Evolutionary conservation across 305 asterid genomes (phyloP).

Genomic region (Solanum chacoense): DNA sequence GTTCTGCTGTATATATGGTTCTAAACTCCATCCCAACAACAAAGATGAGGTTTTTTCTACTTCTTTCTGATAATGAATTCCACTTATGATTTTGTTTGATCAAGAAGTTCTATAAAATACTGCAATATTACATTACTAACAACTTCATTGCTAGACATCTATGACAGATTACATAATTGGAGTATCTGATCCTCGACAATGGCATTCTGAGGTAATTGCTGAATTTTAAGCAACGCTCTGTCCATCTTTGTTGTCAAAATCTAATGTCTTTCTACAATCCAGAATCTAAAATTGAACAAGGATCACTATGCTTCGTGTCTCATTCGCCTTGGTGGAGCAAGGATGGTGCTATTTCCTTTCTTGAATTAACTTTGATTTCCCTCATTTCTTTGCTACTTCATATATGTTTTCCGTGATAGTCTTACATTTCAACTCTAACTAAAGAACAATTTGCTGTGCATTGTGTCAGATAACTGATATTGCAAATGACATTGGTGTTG

Average conservation of each 20-base stretch:
- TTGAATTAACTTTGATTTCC: not conserved
- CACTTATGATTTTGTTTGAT: not conserved
- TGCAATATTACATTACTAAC: not conserved
- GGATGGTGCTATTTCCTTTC: slow-evolving; percentile 38
- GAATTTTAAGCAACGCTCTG: not conserved
- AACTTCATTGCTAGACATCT: slow-evolving; percentile 29
- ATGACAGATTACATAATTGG: slow-evolving; percentile 86
- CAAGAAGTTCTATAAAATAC: not conserved
- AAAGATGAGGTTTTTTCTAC: slow-evolving; percentile 34
- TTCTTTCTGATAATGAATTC: not conserved
- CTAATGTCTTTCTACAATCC: slow-evolving; percentile 17
- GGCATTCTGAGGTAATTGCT: slow-evolving; percentile 67
- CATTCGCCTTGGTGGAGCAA: slow-evolving; percentile 64
- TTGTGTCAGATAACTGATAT: slow-evolving; percentile 41
- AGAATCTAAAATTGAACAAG: slow-evolving; percentile 62
- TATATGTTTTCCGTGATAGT: not conserved
- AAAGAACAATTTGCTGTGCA: not conserved
- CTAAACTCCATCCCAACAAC: slow-evolving; percentile 78
- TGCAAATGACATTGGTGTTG: slow-evolving; percentile 70
- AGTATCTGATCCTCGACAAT: slow-evolving; percentile 65
- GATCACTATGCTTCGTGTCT: slow-evolving; percentile 82
- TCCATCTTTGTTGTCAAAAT: slow-evolving; percentile 2
- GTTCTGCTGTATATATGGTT: slow-evolving; percentile 78
- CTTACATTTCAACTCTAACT: not conserved
- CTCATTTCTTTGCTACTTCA: not conserved